These are phyloP conservation scores for Leccinum uliginosum DNA, from an alignment of 768 basidiomycete species.

Conservation along the genomic window DNA sequence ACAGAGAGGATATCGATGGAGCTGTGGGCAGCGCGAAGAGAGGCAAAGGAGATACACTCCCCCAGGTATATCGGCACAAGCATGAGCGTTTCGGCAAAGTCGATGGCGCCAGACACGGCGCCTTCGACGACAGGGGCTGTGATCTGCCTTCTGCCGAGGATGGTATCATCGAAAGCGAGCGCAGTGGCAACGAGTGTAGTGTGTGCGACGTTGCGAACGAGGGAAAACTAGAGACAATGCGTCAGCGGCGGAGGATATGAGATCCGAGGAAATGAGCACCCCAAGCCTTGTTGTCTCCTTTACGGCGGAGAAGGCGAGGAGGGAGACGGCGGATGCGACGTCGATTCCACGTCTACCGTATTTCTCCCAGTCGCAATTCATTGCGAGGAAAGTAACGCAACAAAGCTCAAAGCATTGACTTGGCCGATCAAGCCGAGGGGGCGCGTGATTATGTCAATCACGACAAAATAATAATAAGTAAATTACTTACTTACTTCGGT, in stretches of 20 bases:
- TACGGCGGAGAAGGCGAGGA: conserved; percentile 63
- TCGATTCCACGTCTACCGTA: conserved; percentile 58
- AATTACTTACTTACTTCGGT: background rate
- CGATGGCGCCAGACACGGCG: conserved; percentile 57
- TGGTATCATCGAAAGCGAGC: conserved; percentile 56
- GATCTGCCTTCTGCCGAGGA: conserved; percentile 59
- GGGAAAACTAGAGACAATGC: conserved; percentile 50
- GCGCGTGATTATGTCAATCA: conserved; percentile 19
- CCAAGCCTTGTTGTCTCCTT: conserved; percentile 67
- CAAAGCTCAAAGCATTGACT: background rate
- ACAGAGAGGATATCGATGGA: conserved; percentile 70
- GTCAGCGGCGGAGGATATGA: conserved; percentile 8
- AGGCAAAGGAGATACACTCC: conserved; percentile 74
- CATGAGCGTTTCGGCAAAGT: conserved; percentile 64
- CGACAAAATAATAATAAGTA: background rate
- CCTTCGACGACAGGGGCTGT: conserved; percentile 54
- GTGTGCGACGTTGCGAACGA: conserved; percentile 58
- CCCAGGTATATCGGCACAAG: conserved; percentile 72
- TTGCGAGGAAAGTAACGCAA: conserved; percentile 5
- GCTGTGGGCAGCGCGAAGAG: conserved; percentile 67
- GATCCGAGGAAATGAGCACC: conserved; percentile 37
- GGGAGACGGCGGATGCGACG: conserved; percentile 57
- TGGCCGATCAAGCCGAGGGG: background rate
- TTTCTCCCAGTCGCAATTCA: conserved; percentile 38
- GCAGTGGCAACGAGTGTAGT: conserved; percentile 57